Base-by-base conservation (phyloP, 108 stramenopile species). In the Skeletonema grethae region DNA sequence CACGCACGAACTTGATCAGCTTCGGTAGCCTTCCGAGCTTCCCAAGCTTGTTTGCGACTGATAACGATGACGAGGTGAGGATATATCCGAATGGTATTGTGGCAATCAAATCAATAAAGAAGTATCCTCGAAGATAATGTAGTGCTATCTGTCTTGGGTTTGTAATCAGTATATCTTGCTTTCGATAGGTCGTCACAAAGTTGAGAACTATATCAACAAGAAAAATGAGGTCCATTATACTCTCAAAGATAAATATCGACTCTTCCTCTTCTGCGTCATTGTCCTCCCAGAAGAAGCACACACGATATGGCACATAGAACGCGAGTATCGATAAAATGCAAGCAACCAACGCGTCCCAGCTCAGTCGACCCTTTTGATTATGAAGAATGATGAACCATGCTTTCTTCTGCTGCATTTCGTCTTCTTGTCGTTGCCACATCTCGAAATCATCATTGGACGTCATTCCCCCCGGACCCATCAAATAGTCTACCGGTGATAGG, bases 101-200 rank as follows among this genome's bases (percentile, higher is more conserved):
- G 9, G 82, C 73, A 1, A 83, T 12, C 7, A 83, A 5, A 28
- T 83, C 82, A 18, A 83, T 72, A 20, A 68, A 57, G 35, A 83
- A 78, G 65, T 41, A 83, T 22, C 43, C 39, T 30, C 56, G 73
- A 16, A 74, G 20, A 53, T 83, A 83, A 24, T 53, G 10, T 16
- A 61, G 8, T 15, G 82, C 82, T 53, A 83, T 83, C 7, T 29
- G 56, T 48, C 63, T 67, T 15, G 58, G 63, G 8, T 12, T 63
- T 10, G 64, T 30, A 11, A 82, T 39, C 11, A 65, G 7, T 4
- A 53, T 13, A 15, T 36, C 18, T 6, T 41, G 50, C 28, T 55
- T 61, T n/a, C 32, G 46, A 57, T 75, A 82, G 15, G 76, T 76
- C 8, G 82, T 82, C 29, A 62, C 29, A 31, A 82, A 82, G 25